phyloP scores from a whole-genome alignment of 73 alveolate genomes.

The Stentor coeruleus region DNA sequence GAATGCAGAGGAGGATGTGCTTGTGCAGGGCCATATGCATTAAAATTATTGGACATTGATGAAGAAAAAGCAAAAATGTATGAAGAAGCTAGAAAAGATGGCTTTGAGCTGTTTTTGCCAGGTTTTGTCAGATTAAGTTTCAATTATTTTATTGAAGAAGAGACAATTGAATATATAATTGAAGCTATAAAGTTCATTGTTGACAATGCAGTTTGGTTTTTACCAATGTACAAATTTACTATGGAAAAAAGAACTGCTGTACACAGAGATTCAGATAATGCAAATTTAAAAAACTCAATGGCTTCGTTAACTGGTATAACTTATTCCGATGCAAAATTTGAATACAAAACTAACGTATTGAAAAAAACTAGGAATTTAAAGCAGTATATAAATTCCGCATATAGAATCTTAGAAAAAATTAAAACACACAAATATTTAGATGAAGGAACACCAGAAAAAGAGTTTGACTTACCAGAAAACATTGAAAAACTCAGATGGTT shows the following conservation, averaged over 20 bases:
- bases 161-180: conserved; percentile 66
- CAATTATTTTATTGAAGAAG: conserved; percentile 64
- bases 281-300: no score
- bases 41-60: conserved; percentile 61
- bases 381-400: background rate
- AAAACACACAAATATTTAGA: background rate
- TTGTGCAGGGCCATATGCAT: conserved; percentile 90
- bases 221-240: conserved; percentile 63
- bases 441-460: background rate
- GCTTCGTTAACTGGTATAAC: no score
- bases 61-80: conserved; percentile 41
- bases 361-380: background rate
- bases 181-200: conserved; percentile 77
- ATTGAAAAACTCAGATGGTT: background rate
- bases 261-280: no score
- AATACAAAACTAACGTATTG: no score
- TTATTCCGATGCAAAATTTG: no score
- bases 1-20: conserved; percentile 90
- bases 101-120: conserved; percentile 82
- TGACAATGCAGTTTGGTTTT: conserved; percentile 65
- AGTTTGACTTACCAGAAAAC: background rate
- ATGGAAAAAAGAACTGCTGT: no score
- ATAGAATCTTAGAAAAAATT: background rate
- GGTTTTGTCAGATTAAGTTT: conserved; percentile 85
- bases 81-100: conserved; percentile 60